phyloP scores from a whole-genome alignment of 179 eudicot species.

The Corrigiola litoralis region DNA sequence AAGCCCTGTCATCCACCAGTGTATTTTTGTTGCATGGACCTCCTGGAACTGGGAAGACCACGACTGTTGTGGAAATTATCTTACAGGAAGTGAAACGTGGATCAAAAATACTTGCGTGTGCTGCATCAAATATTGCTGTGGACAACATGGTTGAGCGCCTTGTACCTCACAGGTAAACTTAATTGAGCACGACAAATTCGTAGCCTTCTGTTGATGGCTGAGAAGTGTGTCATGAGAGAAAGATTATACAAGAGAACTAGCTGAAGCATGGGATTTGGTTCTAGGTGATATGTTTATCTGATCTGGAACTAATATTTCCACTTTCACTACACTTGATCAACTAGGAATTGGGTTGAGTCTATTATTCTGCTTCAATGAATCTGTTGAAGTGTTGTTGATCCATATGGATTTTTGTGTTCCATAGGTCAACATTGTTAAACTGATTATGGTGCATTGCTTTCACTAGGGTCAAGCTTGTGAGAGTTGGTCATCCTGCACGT shows the following conservation, averaged over 20 bases:
- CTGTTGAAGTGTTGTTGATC: not conserved
- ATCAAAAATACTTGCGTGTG: slow-evolving; percentile 98
- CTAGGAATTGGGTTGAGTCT: not conserved
- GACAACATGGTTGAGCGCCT: slow-evolving; percentile 98
- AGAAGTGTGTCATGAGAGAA: not conserved
- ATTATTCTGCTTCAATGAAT: not conserved
- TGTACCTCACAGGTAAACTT: slow-evolving; percentile 68
- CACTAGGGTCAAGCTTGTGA: slow-evolving; percentile 86
- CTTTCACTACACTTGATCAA: not conserved
- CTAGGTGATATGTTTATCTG: not conserved
- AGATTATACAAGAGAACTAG: not conserved
- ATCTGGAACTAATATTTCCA: not conserved
- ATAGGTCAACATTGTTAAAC: not conserved
- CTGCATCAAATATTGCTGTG: slow-evolving; percentile 99
- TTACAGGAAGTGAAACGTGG: slow-evolving; percentile 98
- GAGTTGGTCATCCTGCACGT: slow-evolving; percentile 99
- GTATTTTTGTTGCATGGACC: slow-evolving; percentile 96
- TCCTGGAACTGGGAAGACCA: slow-evolving; percentile 99
- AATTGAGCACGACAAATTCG: not conserved
- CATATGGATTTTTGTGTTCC: not conserved
- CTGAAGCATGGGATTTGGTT: not conserved
- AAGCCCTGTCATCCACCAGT: slow-evolving; percentile 85
- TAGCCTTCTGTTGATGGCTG: not conserved
- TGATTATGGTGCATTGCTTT: slow-evolving; percentile 12
- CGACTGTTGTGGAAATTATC: slow-evolving; percentile 94